Evolutionary conservation across 2,329 filamentous ascomycete species (phyloP).

Genomic region (Fusarium sp.): DNA sequence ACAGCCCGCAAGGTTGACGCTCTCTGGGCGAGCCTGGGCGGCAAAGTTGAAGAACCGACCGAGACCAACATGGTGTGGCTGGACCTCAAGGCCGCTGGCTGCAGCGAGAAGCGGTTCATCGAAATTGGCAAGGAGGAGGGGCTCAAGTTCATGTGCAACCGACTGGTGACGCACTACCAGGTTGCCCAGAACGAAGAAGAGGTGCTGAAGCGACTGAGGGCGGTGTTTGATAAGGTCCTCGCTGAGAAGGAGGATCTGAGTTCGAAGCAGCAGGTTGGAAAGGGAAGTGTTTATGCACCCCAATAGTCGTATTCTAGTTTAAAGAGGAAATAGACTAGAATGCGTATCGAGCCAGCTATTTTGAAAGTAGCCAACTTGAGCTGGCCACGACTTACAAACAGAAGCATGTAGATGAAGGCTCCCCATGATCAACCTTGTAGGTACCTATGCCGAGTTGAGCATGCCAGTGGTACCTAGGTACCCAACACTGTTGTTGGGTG

Average conservation of each 20-base stretch:
- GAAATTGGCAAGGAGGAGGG: slow-evolving; percentile 57
- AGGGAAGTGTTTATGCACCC: slow-evolving; percentile 42
- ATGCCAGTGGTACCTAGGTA: background rate
- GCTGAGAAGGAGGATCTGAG: slow-evolving; percentile 27
- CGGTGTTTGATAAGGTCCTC: slow-evolving; percentile 61
- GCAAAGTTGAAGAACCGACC: slow-evolving; percentile 74
- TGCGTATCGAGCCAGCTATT: background rate
- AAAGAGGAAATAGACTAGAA: background rate
- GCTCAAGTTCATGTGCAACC: slow-evolving; percentile 54
- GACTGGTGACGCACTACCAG: slow-evolving; percentile 67
- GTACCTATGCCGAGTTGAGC: background rate
- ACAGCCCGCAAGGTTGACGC: slow-evolving; percentile 73
- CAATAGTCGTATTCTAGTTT: slow-evolving; percentile 16
- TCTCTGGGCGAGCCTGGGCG: slow-evolving; percentile 78
- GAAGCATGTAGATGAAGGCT: background rate
- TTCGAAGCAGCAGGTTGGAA: slow-evolving; percentile 35
- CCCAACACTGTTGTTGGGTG: background rate
- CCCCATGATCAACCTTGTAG: background rate
- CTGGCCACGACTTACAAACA: background rate
- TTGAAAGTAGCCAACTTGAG: background rate
- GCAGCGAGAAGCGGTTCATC: slow-evolving; percentile 52
- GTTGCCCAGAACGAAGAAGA: slow-evolving; percentile 71
- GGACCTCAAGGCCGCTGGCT: slow-evolving; percentile 73
- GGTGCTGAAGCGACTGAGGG: slow-evolving; percentile 67
- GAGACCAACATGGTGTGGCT: slow-evolving; percentile 97